Evolutionary conservation across 805 yeast species (phyloP).

Genomic region (Sugiyamaella marilandica): DNA sequence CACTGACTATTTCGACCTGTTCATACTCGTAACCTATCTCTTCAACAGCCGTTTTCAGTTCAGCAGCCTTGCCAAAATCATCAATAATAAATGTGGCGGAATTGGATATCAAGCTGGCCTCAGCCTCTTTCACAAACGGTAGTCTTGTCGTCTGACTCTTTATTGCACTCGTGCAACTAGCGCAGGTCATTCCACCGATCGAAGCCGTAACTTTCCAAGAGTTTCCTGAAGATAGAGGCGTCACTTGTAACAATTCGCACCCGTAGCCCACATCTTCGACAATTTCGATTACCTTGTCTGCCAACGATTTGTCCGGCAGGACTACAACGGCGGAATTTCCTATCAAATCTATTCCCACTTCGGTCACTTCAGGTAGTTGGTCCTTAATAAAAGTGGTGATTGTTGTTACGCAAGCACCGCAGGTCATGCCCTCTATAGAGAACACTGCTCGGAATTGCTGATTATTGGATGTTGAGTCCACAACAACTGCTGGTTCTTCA

Average conservation of each 20-base stretch:
- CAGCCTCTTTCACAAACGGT: constrained; percentile 49
- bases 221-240: constrained; percentile 49
- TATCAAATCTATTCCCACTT: constrained; percentile 48
- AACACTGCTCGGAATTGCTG: constrained; percentile 46
- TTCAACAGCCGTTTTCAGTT: constrained; percentile 49
- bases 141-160: constrained; percentile 39
- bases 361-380: constrained; percentile 30
- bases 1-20: constrained; percentile 40
- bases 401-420: constrained; percentile 54
- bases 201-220: constrained; percentile 50
- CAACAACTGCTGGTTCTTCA: constrained; percentile 11
- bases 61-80: constrained; percentile 34
- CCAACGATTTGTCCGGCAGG: constrained; percentile 45
- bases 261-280: constrained; percentile 46
- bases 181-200: constrained; percentile 72
- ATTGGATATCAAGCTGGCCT: constrained; percentile 56
- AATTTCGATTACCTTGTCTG: constrained; percentile 44
- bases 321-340: constrained; percentile 51
- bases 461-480: constrained; percentile 23
- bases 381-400: constrained; percentile 41
- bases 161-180: constrained; percentile 62
- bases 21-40: constrained; percentile 65
- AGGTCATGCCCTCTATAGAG: constrained; percentile 63
- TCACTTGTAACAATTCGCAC: constrained; percentile 51
- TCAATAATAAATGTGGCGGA: constrained; percentile 55